A percentile compares a stretch with the other conserved stretches of the same genome.
Conservation (phyloP, 345 rosid species). For the Arabis hirsuta region DNA sequence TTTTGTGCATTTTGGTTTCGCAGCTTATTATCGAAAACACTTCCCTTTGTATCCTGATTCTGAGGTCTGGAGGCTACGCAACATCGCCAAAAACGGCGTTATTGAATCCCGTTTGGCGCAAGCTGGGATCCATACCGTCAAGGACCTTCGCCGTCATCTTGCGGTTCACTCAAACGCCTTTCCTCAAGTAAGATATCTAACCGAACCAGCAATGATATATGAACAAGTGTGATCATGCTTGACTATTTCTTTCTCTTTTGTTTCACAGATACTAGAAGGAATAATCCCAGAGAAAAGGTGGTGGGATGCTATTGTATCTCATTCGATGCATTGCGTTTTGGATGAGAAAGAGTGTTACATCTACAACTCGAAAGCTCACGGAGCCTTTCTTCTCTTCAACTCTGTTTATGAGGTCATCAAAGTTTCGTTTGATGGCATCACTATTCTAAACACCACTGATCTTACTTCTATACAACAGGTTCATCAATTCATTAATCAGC, state of each 20-base stretch:
- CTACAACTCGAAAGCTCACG: constrained; percentile 40
- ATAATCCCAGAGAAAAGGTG: constrained; percentile 50
- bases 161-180: constrained; percentile 29
- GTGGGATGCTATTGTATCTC: constrained; percentile 62
- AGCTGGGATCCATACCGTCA: constrained; percentile 37
- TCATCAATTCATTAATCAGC: neutral
- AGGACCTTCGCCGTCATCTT: constrained; percentile 44
- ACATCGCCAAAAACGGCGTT: constrained; percentile 54
- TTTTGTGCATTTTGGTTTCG: constrained; percentile 1
- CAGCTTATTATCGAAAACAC: constrained; percentile 71
- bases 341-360: constrained; percentile 48
- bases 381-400: constrained; percentile 47
- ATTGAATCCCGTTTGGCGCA: constrained; percentile 41
- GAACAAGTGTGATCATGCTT: neutral
- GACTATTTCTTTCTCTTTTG: neutral
- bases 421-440: constrained; percentile 52
- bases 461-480: constrained; percentile 50
- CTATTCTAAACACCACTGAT: constrained; percentile 35
- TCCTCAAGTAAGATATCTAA: constrained; percentile 46
- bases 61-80: constrained; percentile 65
- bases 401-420: constrained; percentile 51
- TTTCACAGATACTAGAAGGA: constrained; percentile 53
- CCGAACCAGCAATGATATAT: neutral
- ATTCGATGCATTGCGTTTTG: constrained; percentile 53
- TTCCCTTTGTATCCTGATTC: constrained; percentile 54